A percentile compares a stretch with the other conserved stretches of the same genome.
Evolutionary conservation across 2,329 filamentous ascomycete genomes (phyloP).

Genomic region (Hymenoscyphus linearis): DNA sequence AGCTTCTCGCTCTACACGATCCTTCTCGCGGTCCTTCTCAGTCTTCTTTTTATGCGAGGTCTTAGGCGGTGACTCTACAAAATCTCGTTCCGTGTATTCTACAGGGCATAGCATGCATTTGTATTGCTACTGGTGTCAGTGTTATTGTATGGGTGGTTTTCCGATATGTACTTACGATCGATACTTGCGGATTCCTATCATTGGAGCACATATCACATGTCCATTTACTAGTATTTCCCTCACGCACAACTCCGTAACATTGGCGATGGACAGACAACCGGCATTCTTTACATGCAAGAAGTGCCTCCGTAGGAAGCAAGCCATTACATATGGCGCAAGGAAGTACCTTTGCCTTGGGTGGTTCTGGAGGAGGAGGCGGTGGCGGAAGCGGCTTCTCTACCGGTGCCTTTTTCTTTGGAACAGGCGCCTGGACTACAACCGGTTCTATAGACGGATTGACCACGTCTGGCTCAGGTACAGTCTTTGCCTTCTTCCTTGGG

Average conservation of each 20-base stretch:
- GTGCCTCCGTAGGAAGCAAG: constrained; percentile 62
- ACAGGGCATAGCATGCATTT: constrained; percentile 90
- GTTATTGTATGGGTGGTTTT: constrained; percentile 14
- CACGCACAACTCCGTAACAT: constrained; percentile 81
- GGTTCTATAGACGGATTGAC: constrained; percentile 29
- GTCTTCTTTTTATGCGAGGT: constrained; percentile 80
- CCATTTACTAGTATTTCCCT: constrained; percentile 74
- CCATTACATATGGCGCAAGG: constrained; percentile 82
- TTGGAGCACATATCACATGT: constrained; percentile 94
- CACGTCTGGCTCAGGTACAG: constrained; percentile 41
- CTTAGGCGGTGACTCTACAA: constrained; percentile 72
- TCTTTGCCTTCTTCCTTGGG: constrained; percentile 62
- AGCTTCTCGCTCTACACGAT: constrained; percentile 78
- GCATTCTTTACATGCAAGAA: constrained; percentile 79
- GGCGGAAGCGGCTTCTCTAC: constrained; percentile 60
- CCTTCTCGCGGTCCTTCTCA: constrained; percentile 85
- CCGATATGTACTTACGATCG: constrained; percentile 59
- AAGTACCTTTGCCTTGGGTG: constrained; percentile 70
- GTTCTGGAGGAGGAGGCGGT: constrained; percentile 64
- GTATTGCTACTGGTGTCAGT: constrained; percentile 57
- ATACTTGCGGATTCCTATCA: constrained; percentile 85
- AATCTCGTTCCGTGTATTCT: constrained; percentile 72
- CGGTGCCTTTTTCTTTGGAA: constrained; percentile 42
- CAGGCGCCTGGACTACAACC: constrained; percentile 15
- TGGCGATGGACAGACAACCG: constrained; percentile 84